Base-by-base conservation (phyloP, 257 asterid genomes). In the Penstemon davidsonii region DNA sequence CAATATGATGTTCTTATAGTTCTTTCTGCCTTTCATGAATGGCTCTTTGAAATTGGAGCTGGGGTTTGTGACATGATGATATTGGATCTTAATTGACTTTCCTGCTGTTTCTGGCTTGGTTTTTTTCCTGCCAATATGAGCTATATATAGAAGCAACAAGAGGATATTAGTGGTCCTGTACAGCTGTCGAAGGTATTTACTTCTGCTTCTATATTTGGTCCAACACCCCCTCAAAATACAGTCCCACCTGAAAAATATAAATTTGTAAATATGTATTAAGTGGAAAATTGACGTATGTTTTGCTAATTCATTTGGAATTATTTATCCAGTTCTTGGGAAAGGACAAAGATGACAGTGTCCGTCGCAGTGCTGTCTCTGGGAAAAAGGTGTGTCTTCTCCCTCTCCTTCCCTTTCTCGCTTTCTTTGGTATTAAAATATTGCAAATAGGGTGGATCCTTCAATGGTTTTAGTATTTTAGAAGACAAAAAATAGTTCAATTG, bases 1-100 rank as follows among this genome's bases (percentile, higher is more conserved):
- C 5, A 41, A 18, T 68, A 69, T 62, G 69, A 70, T 81, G 69
- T 80, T 54, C 96, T 93, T 73, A 90, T 83, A 71, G 80, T 90
- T 73, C 84, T 84, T 82, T 83, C 82, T 82, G 85, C 90, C 95
- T 84, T 84, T 70, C 70, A 67, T 86, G 75, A 65, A 81, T 86
- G 99, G 99, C 97, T 90, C 99, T 87, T 81, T 62, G 83, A 88
- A 90, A 85, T 93, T 90, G 91, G 97, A 93, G 99, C 99, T 88
- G 99, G 83, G 86, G 90, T 81, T 89, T 69, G 80, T 83, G 95
- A 78, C 85, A 82, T 90, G 89, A 52, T 78, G 86, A 78, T 76
- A 25, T 74, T 83, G 85, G 72, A 71, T 78, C 73, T 75, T 83
- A 79, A 72, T 88, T 84, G 86, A 80, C 76, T 81, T 84, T 86